These are phyloP conservation scores for Dipteronia sinensis DNA, from an alignment of 345 rosid species.

Conservation along the genomic window DNA sequence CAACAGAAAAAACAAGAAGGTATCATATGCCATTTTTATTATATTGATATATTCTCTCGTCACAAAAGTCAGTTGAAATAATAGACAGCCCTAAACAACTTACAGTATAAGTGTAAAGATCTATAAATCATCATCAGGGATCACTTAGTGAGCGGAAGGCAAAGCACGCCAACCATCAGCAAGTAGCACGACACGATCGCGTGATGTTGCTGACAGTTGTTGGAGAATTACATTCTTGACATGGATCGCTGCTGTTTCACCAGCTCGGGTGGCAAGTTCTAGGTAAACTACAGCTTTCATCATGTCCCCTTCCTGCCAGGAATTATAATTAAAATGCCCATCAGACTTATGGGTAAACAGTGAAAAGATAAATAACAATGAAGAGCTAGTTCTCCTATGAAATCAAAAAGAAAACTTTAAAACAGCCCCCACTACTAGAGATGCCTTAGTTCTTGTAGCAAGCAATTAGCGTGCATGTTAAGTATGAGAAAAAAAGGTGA, in stretches of 20 bases:
- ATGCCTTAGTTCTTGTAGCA: not conserved
- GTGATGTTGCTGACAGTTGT: conserved; percentile 62
- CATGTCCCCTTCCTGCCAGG: conserved; percentile 76
- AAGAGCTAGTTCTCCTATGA: not conserved
- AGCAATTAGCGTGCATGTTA: not conserved
- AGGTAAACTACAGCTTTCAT: conserved; percentile 76
- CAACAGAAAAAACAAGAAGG: not conserved
- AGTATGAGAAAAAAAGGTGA: not conserved
- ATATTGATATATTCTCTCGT: not conserved
- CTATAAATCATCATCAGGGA: not conserved
- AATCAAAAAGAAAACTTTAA: not conserved
- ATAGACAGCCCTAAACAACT: not conserved
- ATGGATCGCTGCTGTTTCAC: conserved; percentile 72
- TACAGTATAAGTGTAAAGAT: not conserved
- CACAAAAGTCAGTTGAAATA: not conserved
- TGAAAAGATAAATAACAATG: not conserved
- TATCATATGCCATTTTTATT: not conserved
- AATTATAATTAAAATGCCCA: conserved; percentile 9
- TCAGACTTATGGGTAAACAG: conserved; percentile 14
- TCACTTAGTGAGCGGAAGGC: conserved; percentile 41
- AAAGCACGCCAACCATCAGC: conserved; percentile 66
- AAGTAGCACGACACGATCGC: conserved; percentile 47
- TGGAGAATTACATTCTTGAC: conserved; percentile 71
- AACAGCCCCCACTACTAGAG: not conserved
- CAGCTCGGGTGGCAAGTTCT: conserved; percentile 88